These are phyloP conservation scores for Kwoniella europaea DNA, from an alignment of 768 basidiomycete genomes.

Conservation along the genomic window DNA sequence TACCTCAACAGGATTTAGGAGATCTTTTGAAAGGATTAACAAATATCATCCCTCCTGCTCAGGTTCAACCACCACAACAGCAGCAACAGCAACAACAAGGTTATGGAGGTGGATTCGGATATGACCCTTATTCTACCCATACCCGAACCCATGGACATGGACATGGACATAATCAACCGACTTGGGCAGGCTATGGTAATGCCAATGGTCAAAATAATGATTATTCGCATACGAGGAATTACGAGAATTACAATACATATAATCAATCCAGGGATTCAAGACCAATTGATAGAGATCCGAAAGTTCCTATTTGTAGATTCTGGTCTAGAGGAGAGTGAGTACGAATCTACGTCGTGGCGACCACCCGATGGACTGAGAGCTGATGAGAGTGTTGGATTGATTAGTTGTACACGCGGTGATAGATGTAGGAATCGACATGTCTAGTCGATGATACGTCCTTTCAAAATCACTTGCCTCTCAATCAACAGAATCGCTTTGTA, in stretches of 20 bases:
- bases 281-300: slow-evolving; percentile 13
- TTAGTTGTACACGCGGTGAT: slow-evolving; percentile 17
- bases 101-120: not conserved
- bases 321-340: slow-evolving; percentile 31
- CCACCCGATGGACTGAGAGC: not conserved
- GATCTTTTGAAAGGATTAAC: slow-evolving; percentile 9
- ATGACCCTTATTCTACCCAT: too few relatives aligned
- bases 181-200: slow-evolving; percentile 3
- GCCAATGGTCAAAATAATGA: not conserved
- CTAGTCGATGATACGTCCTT: not conserved
- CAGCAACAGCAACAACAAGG: not conserved
- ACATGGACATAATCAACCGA: not conserved
- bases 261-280: not conserved
- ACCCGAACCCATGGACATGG: too few relatives aligned
- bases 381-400: not conserved
- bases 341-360: too few relatives aligned
- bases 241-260: not conserved
- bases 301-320: slow-evolving; percentile 17
- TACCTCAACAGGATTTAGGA: not conserved
- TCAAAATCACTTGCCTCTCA: too few relatives aligned
- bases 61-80: not conserved
- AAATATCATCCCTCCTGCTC: slow-evolving; percentile 1
- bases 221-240: slow-evolving; percentile 3
- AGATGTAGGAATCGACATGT: slow-evolving; percentile 23
- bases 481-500: too few relatives aligned